Evolutionary conservation across 352 stramenopile genomes (phyloP), one percentile per base, ranked within the genome.

Genomic region (Phytophthora idaei): DNA sequence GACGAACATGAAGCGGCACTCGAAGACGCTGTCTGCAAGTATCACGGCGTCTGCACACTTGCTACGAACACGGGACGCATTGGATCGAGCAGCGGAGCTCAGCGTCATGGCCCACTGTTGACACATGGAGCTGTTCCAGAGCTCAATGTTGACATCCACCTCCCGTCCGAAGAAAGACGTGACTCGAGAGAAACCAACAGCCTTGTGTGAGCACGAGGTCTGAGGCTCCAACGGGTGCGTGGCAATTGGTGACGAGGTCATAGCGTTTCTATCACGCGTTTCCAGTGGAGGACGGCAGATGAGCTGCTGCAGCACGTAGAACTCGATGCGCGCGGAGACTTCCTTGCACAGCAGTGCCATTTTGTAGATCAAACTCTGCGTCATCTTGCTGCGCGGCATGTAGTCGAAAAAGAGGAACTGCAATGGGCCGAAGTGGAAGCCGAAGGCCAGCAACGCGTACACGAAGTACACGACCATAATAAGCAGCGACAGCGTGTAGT

Each of bases 321-420:
- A 76, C 64, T 87, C 77, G 41, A 73, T 25, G 4, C 77, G 80
- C n/a, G 54, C 65, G 31, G 77, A 85, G 1, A 83, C 56, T 44
- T 84, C 28, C 34, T 75, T 69, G 48, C 70, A 83, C 36, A 83
- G 32, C 11, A 67, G 47, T 29, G 69, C 75, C 25, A 73, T 36
- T 41, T 77, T 78, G 57, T 83, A 79, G 51, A 80, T 78, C 28
- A 85, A 37, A 41, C 75, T 85, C 41, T 77, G 73, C 21, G 80
- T 86, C 73, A 83, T 85, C 54, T 87, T 81, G 57, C 56, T 81
- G 29, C 69, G 76, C 14, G 77, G 75, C 29, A 87, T 85, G 69
- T 73, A 85, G 73, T 93, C 83, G 60, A 85, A 88, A 41, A 93
- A 93, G 15, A 93, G 76, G 51, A 93, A 90, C 67, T 90, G 85